Evolutionary conservation across 768 basidiomycete genomes (phyloP).

Genomic region (Psilocybe cyanescens): DNA sequence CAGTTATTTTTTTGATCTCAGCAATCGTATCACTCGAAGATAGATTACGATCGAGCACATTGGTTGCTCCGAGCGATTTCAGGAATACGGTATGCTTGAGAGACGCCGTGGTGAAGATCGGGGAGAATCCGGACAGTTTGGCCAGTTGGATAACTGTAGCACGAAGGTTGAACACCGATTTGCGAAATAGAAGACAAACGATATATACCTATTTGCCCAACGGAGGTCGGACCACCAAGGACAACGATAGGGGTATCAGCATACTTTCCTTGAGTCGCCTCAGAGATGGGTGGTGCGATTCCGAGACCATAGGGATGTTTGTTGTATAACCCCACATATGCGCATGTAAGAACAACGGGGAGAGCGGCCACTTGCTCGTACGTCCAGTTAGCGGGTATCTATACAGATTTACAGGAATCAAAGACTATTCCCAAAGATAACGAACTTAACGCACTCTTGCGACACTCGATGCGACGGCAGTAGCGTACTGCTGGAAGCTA

Average conservation of each 20-base stretch:
- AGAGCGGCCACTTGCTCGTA: slow-evolving; percentile 50
- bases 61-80: slow-evolving; percentile 43
- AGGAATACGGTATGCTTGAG: slow-evolving; percentile 31
- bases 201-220: slow-evolving; percentile 11
- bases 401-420: not conserved
- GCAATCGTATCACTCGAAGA: slow-evolving; percentile 17
- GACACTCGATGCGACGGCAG: slow-evolving; percentile 40
- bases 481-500: slow-evolving; percentile 50
- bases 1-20: slow-evolving; percentile 25
- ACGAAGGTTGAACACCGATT: too few species aligned
- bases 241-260: slow-evolving; percentile 44
- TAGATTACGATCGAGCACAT: slow-evolving; percentile 35
- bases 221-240: slow-evolving; percentile 6
- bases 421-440: not conserved
- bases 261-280: slow-evolving; percentile 37
- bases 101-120: slow-evolving; percentile 44
- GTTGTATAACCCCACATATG: slow-evolving; percentile 51
- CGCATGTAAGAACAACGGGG: slow-evolving; percentile 49
- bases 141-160: slow-evolving; percentile 32
- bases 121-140: slow-evolving; percentile 42
- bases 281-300: slow-evolving; percentile 38
- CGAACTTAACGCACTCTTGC: slow-evolving; percentile 35
- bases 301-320: slow-evolving; percentile 40
- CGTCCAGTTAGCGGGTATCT: slow-evolving; percentile 38
- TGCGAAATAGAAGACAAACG: too few species aligned